phyloP scores from a whole-genome alignment of 2,329 filamentous ascomycete species.

The Ascochyta clinopodiicola region DNA sequence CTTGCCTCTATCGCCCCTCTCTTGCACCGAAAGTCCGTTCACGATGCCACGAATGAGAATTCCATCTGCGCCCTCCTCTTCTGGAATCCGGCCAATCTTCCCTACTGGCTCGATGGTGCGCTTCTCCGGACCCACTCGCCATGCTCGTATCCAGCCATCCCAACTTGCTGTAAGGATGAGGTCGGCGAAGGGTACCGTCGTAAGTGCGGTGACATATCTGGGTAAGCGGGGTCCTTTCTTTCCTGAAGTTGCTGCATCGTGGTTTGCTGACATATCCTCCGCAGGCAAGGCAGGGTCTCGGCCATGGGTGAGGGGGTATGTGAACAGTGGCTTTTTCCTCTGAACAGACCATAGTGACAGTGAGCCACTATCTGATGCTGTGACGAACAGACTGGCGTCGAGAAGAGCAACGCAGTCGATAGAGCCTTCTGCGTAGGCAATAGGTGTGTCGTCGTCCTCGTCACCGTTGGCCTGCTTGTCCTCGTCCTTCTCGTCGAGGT shows the following conservation, averaged over 20 bases:
- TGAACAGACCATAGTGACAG: constrained; percentile 86
- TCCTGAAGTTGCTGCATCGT: constrained; percentile 61
- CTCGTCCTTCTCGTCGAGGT: constrained; percentile 59
- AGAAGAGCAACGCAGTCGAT: constrained; percentile 93
- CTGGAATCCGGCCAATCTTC: constrained; percentile 59
- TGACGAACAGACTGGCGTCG: constrained; percentile 87
- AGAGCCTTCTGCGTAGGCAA: constrained; percentile 73
- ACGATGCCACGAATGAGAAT: constrained; percentile 73
- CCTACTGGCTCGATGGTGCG: constrained; percentile 76
- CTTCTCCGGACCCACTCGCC: constrained; percentile 78
- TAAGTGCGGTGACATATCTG: constrained; percentile 88
- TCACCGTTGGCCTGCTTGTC: constrained; percentile 43
- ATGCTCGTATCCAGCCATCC: constrained; percentile 87
- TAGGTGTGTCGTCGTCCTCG: constrained; percentile 50
- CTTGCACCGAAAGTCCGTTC: constrained; percentile 87
- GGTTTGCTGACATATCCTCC: constrained; percentile 71
- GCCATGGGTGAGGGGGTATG: constrained; percentile 82
- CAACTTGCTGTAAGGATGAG: constrained; percentile 90
- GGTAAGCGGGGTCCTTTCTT: constrained; percentile 65
- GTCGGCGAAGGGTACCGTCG: constrained; percentile 87
- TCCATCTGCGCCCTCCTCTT: constrained; percentile 29
- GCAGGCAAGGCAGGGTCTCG: constrained; percentile 74
- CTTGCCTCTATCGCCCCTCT: constrained; percentile 77
- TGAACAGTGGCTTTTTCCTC: constrained; percentile 93
- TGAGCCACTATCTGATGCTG: constrained; percentile 88